Percentiles rank a stretch among this genome's conserved stretches.
These are phyloP conservation scores for Thermothelomyces thermophilus DNA, from an alignment of 2,329 filamentous ascomycete species.

Conservation along the genomic window DNA sequence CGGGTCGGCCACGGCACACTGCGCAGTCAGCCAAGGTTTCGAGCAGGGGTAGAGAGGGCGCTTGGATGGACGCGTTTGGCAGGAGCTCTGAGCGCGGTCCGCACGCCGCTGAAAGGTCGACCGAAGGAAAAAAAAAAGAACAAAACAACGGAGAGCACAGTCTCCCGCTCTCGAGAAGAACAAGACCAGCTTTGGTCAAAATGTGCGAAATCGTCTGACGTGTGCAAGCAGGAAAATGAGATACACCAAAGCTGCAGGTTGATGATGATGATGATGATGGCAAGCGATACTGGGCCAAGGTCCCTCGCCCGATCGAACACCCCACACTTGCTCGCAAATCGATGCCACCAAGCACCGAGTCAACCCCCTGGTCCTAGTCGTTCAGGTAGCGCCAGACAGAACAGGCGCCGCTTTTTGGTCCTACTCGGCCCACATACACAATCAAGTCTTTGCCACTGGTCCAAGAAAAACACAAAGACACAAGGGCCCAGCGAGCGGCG, in stretches of 20 bases:
- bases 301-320: background rate
- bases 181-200: background rate
- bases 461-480: no score
- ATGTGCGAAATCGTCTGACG: background rate
- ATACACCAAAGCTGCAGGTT: background rate
- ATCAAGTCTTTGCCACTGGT: no score
- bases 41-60: conserved; percentile 10
- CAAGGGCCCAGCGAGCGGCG: no score
- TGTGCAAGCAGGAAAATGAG: background rate
- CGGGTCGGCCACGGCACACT: background rate
- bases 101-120: background rate
- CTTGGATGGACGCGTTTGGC: conserved; percentile 10
- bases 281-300: background rate
- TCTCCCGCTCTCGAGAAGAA: background rate
- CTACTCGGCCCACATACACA: no score
- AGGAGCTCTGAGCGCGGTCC: background rate
- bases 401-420: no score
- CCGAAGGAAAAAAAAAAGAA: background rate
- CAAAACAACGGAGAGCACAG: background rate
- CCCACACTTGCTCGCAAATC: background rate
- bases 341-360: background rate
- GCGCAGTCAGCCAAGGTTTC: conserved; percentile 3
- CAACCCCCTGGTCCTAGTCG: background rate
- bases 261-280: background rate
- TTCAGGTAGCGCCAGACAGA: background rate